Evolutionary conservation across 169 alveolate genomes (phyloP).

Genomic region (Cryptosporidium canis): DNA sequence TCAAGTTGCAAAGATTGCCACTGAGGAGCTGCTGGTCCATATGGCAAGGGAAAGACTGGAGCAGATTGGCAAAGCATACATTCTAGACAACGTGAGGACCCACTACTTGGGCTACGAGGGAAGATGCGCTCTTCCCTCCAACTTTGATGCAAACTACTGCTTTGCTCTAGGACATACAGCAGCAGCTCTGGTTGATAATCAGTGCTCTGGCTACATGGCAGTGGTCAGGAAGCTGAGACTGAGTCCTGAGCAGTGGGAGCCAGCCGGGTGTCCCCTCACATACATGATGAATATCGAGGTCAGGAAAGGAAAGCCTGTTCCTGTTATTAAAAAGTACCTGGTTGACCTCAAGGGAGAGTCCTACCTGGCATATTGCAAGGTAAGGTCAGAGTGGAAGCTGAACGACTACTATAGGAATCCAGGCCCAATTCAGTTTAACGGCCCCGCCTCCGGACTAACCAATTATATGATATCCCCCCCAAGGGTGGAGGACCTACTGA

Average conservation of each 20-base stretch:
- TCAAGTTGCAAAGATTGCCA: conserved; percentile 87
- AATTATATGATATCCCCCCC: conserved; percentile 78
- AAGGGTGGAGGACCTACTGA: conserved; percentile 65
- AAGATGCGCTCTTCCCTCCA: conserved; percentile 87
- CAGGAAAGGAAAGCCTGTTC: conserved; percentile 85
- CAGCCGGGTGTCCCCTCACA: conserved; percentile 90
- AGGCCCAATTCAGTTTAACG: conserved; percentile 87
- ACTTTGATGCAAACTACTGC: conserved; percentile 88
- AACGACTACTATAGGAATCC: conserved; percentile 82
- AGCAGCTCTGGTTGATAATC: conserved; percentile 79
- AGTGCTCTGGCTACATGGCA: conserved; percentile 86
- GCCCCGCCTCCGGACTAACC: conserved; percentile 71
- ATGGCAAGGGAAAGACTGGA: conserved; percentile 41
- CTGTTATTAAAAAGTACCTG: conserved; percentile 87
- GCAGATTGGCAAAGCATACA: conserved; percentile 25
- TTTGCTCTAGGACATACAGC: conserved; percentile 87
- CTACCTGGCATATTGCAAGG: conserved; percentile 78
- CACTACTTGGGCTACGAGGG: conserved; percentile 91
- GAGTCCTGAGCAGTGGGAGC: conserved; percentile 82
- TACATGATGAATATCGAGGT: conserved; percentile 89
- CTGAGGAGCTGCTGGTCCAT: conserved; percentile 83
- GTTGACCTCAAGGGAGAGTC: conserved; percentile 83
- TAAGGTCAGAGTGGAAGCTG: conserved; percentile 84
- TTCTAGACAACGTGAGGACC: conserved; percentile 79
- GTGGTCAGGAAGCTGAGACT: conserved; percentile 77